phyloP scores from a whole-genome alignment of 768 basidiomycete genomes.

The Chalciporus chontae region DNA sequence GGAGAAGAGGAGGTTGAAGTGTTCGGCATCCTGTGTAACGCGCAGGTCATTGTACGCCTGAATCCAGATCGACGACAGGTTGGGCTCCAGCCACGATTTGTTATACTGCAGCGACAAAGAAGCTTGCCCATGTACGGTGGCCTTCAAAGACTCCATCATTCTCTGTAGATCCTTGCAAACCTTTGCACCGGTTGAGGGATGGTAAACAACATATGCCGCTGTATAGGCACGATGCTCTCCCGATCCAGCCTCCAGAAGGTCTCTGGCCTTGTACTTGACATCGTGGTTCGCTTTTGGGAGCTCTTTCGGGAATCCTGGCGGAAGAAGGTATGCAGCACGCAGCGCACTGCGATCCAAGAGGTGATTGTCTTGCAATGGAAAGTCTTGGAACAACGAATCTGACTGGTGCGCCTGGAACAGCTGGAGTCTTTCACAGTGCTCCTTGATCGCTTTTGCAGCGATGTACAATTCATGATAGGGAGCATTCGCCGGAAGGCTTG shows the following conservation, averaged over 20 bases:
- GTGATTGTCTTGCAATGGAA: constrained; percentile 9
- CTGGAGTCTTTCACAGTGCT: constrained; percentile 10
- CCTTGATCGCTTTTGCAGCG: constrained; percentile 24
- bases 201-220: constrained; percentile 1
- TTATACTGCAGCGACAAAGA: constrained; percentile 9
- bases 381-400: constrained; percentile 4
- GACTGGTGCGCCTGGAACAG: constrained; percentile 4
- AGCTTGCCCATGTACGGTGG: background rate
- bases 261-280: constrained; percentile 8
- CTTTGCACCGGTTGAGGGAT: background rate
- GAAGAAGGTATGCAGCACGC: constrained; percentile 14
- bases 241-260: background rate
- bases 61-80: constrained; percentile 23
- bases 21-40: background rate
- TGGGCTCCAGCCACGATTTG: constrained; percentile 21
- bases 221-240: constrained; percentile 11
- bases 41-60: constrained; percentile 24
- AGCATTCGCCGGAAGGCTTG: constrained; percentile 16
- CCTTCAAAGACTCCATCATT: background rate
- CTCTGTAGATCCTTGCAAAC: background rate
- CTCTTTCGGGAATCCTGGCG: constrained; percentile 1
- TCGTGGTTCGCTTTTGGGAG: background rate
- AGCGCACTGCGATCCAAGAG: constrained; percentile 16
- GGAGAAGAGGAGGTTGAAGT: constrained; percentile 25
- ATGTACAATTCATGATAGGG: constrained; percentile 29